Conservation (phyloP, 257 asterid genomes). For the Solanum peruvianum region DNA sequence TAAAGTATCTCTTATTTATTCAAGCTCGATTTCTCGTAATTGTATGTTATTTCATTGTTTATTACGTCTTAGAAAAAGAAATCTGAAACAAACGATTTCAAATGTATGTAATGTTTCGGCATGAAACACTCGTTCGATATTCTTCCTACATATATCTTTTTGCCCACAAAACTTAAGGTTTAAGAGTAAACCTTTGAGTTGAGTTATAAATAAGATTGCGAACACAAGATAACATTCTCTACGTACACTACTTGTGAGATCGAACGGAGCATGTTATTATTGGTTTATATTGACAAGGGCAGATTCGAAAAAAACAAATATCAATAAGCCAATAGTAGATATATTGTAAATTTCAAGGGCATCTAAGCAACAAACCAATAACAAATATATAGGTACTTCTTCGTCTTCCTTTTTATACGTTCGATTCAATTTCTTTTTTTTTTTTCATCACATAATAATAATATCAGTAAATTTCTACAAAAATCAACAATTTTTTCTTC, state of each 20-base stretch:
- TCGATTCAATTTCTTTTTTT: neutral
- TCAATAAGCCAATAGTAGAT: neutral
- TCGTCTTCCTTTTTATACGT: neutral
- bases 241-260: neutral
- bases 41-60: neutral
- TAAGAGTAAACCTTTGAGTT: neutral
- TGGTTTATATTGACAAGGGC: neutral
- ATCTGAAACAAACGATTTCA: accelerated
- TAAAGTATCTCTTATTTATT: neutral
- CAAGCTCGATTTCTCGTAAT: neutral
- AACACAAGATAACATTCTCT: neutral
- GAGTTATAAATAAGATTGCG: neutral
- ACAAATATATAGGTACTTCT: neutral
- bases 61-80: neutral
- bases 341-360: neutral
- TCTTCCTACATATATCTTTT: neutral
- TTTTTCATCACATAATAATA: neutral
- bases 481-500: neutral
- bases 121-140: neutral
- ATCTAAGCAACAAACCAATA: neutral
- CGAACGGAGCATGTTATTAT: neutral
- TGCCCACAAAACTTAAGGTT: neutral
- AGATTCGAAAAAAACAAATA: neutral
- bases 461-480: neutral
- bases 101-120: neutral